Evolutionary conservation across 805 yeast species (phyloP).

Genomic region (Wickerhamomyces alni): DNA sequence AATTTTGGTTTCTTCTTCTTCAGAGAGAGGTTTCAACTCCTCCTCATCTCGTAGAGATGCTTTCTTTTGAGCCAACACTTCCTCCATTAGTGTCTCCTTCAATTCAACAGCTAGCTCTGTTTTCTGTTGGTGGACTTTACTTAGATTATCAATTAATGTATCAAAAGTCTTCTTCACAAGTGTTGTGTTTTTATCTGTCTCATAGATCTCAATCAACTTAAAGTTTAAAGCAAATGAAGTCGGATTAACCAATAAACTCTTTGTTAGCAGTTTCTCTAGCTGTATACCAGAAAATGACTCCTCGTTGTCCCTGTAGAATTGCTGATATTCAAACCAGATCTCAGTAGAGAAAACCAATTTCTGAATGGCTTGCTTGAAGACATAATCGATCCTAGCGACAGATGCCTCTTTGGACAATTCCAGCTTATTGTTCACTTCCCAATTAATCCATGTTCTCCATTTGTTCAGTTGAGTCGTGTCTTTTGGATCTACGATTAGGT

Average conservation of each 20-base stretch:
- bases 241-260: conserved; percentile 62
- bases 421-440: conserved; percentile 72
- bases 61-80: conserved; percentile 1
- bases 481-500: conserved; percentile 21
- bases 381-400: conserved; percentile 56
- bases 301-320: conserved; percentile 24
- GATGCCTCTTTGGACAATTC: conserved; percentile 46
- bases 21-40: conserved; percentile 12
- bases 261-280: conserved; percentile 39
- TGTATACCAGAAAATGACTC: conserved; percentile 9
- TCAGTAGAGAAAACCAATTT: conserved; percentile 61
- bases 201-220: conserved; percentile 64
- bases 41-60: conserved; percentile 3
- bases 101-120: conserved; percentile 14
- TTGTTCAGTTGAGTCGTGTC: conserved; percentile 34
- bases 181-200: conserved; percentile 45
- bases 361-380: conserved; percentile 65
- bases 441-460: conserved; percentile 73
- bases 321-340: conserved; percentile 64
- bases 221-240: conserved; percentile 60
- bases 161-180: conserved; percentile 47
- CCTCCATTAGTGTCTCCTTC: conserved; percentile 12
- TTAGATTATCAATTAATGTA: conserved; percentile 41
- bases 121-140: conserved; percentile 28
- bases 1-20: conserved; percentile 10